These are phyloP conservation scores for Lycium barbarum DNA, from an alignment of 257 asterid species.

Conservation along the genomic window DNA sequence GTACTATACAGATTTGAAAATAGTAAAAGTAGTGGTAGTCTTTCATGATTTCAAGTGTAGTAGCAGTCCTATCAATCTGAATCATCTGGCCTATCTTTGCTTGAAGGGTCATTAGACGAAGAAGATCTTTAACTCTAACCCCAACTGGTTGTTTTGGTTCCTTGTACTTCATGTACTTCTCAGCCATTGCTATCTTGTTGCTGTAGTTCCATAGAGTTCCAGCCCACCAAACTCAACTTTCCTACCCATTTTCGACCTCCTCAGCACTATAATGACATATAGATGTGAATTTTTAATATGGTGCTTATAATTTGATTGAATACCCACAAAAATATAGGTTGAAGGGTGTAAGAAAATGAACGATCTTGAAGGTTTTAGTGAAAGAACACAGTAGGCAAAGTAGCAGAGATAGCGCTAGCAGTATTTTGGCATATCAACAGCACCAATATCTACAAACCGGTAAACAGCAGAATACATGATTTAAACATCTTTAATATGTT, in stretches of 20 bases:
- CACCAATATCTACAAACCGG: no score
- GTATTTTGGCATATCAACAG: no score
- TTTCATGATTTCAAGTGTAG: no score
- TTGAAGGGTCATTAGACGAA: no score
- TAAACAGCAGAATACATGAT: no score
- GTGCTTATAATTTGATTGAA: background rate
- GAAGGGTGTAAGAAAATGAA: conserved; percentile 31
- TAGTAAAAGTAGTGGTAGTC: no score
- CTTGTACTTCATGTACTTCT: conserved; percentile 46
- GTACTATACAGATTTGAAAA: no score
- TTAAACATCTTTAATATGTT: no score
- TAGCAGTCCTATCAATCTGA: no score
- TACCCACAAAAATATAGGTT: conserved; percentile 12
- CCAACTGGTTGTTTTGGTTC: conserved; percentile 8
- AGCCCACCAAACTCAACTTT: conserved; percentile 38
- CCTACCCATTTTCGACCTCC: conserved; percentile 21
- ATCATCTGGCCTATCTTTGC: no score
- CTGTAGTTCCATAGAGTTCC: conserved; percentile 47
- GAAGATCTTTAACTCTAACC: no score
- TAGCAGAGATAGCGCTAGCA: background rate
- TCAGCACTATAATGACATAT: background rate
- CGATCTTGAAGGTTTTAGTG: conserved; percentile 13
- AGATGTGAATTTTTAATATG: background rate
- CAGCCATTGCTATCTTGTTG: conserved; percentile 46
- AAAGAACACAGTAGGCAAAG: background rate